Percentiles rank a stretch among this genome's conserved stretches.
These are phyloP conservation scores for Geotrichum reessii DNA, from an alignment of 1,139 yeast genomes.

Conservation along the genomic window DNA sequence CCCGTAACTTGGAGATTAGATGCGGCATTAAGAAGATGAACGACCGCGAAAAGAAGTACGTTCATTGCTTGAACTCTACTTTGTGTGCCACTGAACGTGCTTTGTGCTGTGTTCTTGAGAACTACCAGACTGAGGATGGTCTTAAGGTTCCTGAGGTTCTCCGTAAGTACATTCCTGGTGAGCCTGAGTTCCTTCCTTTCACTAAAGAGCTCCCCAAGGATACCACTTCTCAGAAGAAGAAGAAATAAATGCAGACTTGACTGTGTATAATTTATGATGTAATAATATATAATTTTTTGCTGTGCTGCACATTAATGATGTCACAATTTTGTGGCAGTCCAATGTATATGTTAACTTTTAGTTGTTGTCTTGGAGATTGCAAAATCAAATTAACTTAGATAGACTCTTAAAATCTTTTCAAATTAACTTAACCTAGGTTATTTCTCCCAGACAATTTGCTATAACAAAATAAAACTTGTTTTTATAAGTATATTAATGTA, in stretches of 20 bases:
- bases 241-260: conserved; percentile 5
- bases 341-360: too few relatives aligned
- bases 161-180: conserved; percentile 95
- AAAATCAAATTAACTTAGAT: too few relatives aligned
- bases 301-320: background rate
- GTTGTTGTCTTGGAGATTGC: too few relatives aligned
- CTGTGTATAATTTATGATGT: background rate
- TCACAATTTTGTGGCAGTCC: background rate
- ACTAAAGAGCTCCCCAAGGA: conserved; percentile 90
- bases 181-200: conserved; percentile 92
- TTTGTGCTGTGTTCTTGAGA: conserved; percentile 91
- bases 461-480: too few relatives aligned
- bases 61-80: conserved; percentile 96
- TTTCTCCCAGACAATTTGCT: too few relatives aligned
- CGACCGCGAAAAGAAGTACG: conserved; percentile 95
- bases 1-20: conserved; percentile 96
- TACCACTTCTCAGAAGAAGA: conserved; percentile 17
- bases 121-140: conserved; percentile 96
- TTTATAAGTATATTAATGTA: too few relatives aligned
- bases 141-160: conserved; percentile 89
- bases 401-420: too few relatives aligned
- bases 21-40: conserved; percentile 96
- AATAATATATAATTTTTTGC: background rate
- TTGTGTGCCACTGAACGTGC: conserved; percentile 98
- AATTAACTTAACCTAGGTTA: too few relatives aligned